Evolutionary conservation across 345 rosid species (phyloP).

Genomic region (Populus pruinosa): DNA sequence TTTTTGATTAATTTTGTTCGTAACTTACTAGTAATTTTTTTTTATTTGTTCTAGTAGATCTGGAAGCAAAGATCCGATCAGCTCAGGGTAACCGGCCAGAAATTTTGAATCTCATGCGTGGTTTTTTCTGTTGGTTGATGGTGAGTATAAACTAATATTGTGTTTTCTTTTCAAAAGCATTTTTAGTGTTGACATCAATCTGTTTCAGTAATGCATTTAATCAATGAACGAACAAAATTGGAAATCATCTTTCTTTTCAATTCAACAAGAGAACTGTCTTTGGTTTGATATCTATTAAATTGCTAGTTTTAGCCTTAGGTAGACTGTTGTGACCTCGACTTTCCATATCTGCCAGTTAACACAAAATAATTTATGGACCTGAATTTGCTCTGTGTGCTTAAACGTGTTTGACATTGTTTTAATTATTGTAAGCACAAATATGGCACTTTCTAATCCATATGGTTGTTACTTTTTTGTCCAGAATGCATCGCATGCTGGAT

Average conservation of each 20-base stretch:
- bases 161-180: neutral
- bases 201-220: neutral
- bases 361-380: neutral
- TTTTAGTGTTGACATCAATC: neutral
- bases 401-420: neutral
- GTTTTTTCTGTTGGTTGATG: slow-evolving; percentile 67
- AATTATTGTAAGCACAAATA: neutral
- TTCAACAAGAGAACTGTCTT: neutral
- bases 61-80: slow-evolving; percentile 20
- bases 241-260: neutral
- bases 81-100: slow-evolving; percentile 19
- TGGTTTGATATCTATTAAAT: neutral
- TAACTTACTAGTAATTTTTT: neutral
- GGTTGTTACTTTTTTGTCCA: slow-evolving; percentile 15
- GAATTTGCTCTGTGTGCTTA: neutral
- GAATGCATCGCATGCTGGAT: slow-evolving; percentile 43
- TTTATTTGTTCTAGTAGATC: slow-evolving; percentile 40
- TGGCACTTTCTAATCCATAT: neutral
- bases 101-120: slow-evolving; percentile 62
- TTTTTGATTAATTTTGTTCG: neutral
- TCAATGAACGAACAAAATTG: neutral
- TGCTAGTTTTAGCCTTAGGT: neutral
- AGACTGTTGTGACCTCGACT: neutral
- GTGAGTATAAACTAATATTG: slow-evolving; percentile 36
- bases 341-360: neutral